Evolutionary conservation across 129 eudicot genomes (phyloP).

Genomic region (Escallonia herrerae): DNA sequence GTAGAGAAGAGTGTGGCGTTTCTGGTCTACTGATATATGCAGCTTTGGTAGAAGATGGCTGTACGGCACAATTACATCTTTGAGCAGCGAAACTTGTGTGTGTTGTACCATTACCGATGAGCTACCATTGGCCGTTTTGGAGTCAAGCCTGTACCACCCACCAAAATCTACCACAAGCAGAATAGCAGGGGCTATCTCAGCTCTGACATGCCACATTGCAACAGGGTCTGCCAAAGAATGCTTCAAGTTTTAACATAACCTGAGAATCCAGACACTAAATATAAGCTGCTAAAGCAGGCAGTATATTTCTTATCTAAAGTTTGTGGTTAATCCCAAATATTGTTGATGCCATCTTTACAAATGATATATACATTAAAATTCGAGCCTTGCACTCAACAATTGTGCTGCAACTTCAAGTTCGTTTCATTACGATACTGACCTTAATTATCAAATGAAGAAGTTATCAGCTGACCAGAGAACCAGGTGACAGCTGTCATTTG

Average conservation of each 20-base stretch:
- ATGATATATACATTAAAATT: not conserved
- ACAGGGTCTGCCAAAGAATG: constrained; percentile 99
- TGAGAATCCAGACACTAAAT: constrained; percentile 52
- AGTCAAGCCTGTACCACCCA: constrained; percentile 83
- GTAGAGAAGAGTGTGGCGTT: constrained; percentile 69
- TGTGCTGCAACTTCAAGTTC: not conserved
- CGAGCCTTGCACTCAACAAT: no score
- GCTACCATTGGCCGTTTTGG: constrained; percentile 60
- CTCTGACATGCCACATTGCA: constrained; percentile 92
- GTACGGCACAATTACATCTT: constrained; percentile 89
- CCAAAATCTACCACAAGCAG: constrained; percentile 97
- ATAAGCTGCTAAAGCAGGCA: constrained; percentile 40
- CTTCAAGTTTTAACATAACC: constrained; percentile 91
- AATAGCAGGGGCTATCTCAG: constrained; percentile 73
- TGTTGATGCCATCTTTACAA: no score
- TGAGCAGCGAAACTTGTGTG: constrained; percentile 81
- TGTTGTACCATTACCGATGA: constrained; percentile 70
- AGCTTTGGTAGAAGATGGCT: constrained; percentile 73
- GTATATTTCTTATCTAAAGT: constrained; percentile 2
- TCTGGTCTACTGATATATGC: constrained; percentile 43
- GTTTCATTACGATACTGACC: not conserved
- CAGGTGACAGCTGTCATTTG: no score
- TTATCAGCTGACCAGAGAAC: no score
- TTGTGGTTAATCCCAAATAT: not conserved
- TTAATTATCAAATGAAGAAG: no score